Base-by-base conservation (phyloP, 2,329 filamentous ascomycete genomes). In the Penicillium janthinellum region DNA sequence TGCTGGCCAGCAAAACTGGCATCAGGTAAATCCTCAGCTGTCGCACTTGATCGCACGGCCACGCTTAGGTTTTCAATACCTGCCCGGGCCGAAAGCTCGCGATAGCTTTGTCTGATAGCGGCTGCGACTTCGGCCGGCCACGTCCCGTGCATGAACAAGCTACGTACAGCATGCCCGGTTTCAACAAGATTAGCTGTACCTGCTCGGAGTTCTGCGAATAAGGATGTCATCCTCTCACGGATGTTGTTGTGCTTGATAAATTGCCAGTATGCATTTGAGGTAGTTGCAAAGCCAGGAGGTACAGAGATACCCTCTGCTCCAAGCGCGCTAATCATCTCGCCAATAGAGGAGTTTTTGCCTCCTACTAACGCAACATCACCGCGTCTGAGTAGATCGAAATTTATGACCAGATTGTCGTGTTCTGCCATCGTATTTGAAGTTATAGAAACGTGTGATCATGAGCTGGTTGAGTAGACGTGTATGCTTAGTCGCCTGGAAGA, bases 1-100 rank as follows among this genome's bases (percentile, higher is more conserved):
- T 75, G 75, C 56, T 77, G 73, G 22, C 76, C 75, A 14, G 75
- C 75, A 55, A 78, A 78, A 55, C 75, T 77, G 11, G 73, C 75
- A 42, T 77, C 74, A 0, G 75, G 73, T 4, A 78, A 66, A 53
- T 78, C 75, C 61, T 78, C 75, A 4, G 75, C 75, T 22, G 75
- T 78, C 4, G 74, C 74, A 48, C 74, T 77, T 17, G 75, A 77
- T 8, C 76, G 71, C 2, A 78, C 75, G 0, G 75, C 76, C 48
- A 78, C 75, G n/a, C 67, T 68, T 6, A 74, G 42, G 12, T 71
- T 59, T 34, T 67, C 17, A 60, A 56, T 58, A 0, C 67, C 64
- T 1, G 60, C 57, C 41, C 66, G 61, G 0, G 54, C 51, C 0
- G 64, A 69, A 11, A 77, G 70, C 25, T 71, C 52, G 6, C 58